phyloP scores from a whole-genome alignment of 805 yeast genomes.

The Starmerella scarabaei region DNA sequence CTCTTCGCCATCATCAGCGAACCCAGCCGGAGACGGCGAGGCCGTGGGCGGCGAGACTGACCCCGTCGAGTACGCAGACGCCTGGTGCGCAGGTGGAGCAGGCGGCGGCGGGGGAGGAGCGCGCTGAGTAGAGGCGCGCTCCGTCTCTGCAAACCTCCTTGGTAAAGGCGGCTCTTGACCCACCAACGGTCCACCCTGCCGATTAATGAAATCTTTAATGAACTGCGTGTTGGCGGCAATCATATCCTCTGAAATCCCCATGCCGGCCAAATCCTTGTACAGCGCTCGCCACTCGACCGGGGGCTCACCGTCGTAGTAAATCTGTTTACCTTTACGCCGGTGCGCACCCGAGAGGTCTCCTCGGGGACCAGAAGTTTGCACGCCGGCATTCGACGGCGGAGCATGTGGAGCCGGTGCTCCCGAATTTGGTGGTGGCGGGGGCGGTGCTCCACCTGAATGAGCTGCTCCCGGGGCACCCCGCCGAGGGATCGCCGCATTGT shows the following conservation, averaged over 20 bases:
- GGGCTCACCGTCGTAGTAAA: slow-evolving; percentile 65
- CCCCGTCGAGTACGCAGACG: slow-evolving; percentile 2
- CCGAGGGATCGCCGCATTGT: slow-evolving; percentile 77
- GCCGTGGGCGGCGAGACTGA: slow-evolving; percentile 9
- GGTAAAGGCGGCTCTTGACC: slow-evolving; percentile 81
- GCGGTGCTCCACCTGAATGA: slow-evolving; percentile 20
- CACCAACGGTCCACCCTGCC: slow-evolving; percentile 66
- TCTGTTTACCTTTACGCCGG: slow-evolving; percentile 25
- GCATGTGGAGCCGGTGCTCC: slow-evolving; percentile 43
- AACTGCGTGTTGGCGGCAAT: slow-evolving; percentile 75
- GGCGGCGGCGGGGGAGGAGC: slow-evolving; percentile 29
- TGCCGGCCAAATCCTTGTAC: slow-evolving; percentile 56
- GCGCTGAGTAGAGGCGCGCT: neutral
- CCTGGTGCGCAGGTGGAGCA: slow-evolving; percentile 23
- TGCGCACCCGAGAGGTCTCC: slow-evolving; percentile 38
- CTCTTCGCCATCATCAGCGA: neutral
- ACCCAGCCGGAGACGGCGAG: slow-evolving; percentile 6
- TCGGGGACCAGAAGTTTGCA: slow-evolving; percentile 39
- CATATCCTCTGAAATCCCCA: slow-evolving; percentile 79
- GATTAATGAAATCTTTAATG: slow-evolving; percentile 61
- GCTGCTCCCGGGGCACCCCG: slow-evolving; percentile 33
- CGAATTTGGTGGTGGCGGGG: slow-evolving; percentile 23
- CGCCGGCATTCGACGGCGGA: slow-evolving; percentile 1
- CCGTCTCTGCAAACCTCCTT: slow-evolving; percentile 30
- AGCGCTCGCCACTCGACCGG: slow-evolving; percentile 76